Base-by-base conservation (phyloP, 805 yeast genomes). In the Suhomyces pyralidae region DNA sequence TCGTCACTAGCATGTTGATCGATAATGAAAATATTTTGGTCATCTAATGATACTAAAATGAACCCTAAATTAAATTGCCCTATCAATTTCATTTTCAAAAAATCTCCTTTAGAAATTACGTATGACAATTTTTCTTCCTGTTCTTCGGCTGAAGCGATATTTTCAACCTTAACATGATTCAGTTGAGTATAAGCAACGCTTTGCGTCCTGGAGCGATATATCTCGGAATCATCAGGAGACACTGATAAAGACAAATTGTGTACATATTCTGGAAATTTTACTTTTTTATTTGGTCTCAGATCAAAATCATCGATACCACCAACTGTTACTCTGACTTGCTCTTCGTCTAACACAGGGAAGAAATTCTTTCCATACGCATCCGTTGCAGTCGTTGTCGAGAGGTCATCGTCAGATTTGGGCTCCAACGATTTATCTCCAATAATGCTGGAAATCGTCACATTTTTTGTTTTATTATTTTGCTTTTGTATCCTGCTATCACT, bases 1-100 rank as follows among this genome's bases (percentile, higher is more conserved):
- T 94, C 99, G 71, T 94, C 99, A 58, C 96, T 88, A 0, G 99
- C 99, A 72, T 94, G 99, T 68, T 94, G 99, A 66, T 94, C 99
- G 46, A 94, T 79, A 32, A 94, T 92, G 61, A 94, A 92, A 30
- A 93, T 61, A 62, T 90, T 90, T 24, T 64, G 65, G 2, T 65
- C 63, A n/a, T 68, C 67, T 48, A 84, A 75, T 2, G 81, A 79
- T 0, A 89, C 94, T 17, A 92, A 65, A n/a, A 94, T 90, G 60
- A 94, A 94, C 0, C 98, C 99, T n/a, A 88, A 70, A 66, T 94
- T 94, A 71, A 94, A 94, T 69, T 94, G 99, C 0, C 99, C 99
- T 6, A 93, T 81, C 10, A 94, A 71, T 40, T 78, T 68, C 98
- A 94, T 93, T 3, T 77, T 65, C 3, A 66, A 59, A 61, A 94